A percentile compares a stretch with the other conserved stretches of the same genome.
Conservation (phyloP, 2,329 filamentous ascomycete species). For the Colletotrichum somersetense region DNA sequence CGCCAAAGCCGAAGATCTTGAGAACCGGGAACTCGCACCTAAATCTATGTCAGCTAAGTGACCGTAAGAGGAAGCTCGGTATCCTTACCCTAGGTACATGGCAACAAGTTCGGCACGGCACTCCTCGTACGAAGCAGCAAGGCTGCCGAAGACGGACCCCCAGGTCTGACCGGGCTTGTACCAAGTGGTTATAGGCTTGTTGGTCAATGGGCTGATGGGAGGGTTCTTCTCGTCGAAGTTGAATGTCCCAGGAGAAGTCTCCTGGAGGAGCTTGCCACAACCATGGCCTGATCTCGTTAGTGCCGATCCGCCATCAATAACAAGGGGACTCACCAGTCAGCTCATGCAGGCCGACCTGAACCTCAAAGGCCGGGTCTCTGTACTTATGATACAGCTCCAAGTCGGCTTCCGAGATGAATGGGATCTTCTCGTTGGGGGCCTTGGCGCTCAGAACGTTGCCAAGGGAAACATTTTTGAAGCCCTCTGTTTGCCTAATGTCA, state of each 20-base stretch:
- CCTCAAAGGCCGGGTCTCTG: constrained; percentile 90
- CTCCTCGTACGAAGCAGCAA: constrained; percentile 92
- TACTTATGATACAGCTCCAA: constrained; percentile 83
- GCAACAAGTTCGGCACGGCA: constrained; percentile 95
- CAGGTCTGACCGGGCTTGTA: constrained; percentile 97
- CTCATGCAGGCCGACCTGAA: constrained; percentile 95
- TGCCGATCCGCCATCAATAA: background rate
- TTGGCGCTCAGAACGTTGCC: constrained; percentile 94
- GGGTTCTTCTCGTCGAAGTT: constrained; percentile 91
- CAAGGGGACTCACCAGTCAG: constrained; percentile 60
- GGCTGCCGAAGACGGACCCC: constrained; percentile 90
- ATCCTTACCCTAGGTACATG: constrained; percentile 74
- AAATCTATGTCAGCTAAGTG: background rate
- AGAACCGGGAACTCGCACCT: constrained; percentile 90
- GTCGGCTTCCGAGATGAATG: constrained; percentile 86
- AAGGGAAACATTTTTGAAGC: constrained; percentile 94
- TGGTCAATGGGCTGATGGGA: constrained; percentile 82
- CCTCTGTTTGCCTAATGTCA: constrained; percentile 82
- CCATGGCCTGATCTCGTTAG: constrained; percentile 73
- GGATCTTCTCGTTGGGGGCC: constrained; percentile 90
- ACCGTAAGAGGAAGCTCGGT: no score
- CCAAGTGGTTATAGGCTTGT: constrained; percentile 84
- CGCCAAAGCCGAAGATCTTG: constrained; percentile 90
- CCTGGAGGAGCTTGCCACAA: constrained; percentile 92
- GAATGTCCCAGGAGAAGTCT: constrained; percentile 83